phyloP scores from a whole-genome alignment of 768 basidiomycete species.

The Lactarius sanguifluus region DNA sequence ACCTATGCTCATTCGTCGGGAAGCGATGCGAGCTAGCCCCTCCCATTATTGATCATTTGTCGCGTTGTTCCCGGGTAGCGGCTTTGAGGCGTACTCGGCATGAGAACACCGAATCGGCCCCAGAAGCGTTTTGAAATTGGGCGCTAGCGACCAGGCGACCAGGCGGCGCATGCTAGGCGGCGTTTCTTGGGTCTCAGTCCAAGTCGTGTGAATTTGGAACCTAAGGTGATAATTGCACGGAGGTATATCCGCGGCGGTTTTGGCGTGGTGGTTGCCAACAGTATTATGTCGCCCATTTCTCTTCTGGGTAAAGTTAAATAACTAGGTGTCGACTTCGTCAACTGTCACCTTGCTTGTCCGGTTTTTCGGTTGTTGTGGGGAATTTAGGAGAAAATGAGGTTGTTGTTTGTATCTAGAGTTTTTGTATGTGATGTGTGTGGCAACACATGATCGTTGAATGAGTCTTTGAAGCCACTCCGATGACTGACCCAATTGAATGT shows the following conservation, averaged over 20 bases:
- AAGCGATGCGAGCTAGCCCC: neutral
- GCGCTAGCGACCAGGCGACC: neutral
- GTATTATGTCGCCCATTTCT: neutral
- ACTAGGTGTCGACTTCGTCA: too few species aligned
- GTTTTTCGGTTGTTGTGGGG: too few species aligned
- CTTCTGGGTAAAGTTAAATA: neutral
- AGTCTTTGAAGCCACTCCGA: too few species aligned
- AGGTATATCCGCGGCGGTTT: neutral
- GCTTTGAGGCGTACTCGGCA: neutral
- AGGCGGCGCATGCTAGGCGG: neutral
- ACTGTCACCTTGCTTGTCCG: too few species aligned
- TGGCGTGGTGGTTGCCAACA: neutral
- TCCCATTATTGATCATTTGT: neutral
- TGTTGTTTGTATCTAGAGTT: too few species aligned
- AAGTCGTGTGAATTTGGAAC: too few species aligned
- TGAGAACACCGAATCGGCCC: neutral
- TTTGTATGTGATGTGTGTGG: too few species aligned
- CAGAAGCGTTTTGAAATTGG: neutral
- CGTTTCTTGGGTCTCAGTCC: neutral
- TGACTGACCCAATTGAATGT: too few species aligned
- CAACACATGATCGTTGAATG: too few species aligned
- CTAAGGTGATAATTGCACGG: neutral
- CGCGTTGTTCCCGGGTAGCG: neutral
- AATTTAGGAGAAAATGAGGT: too few species aligned
- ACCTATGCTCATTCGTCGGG: neutral